These are phyloP conservation scores for Stagonosporopsis tanaceti DNA, from an alignment of 2,329 filamentous ascomycete species.

Conservation along the genomic window DNA sequence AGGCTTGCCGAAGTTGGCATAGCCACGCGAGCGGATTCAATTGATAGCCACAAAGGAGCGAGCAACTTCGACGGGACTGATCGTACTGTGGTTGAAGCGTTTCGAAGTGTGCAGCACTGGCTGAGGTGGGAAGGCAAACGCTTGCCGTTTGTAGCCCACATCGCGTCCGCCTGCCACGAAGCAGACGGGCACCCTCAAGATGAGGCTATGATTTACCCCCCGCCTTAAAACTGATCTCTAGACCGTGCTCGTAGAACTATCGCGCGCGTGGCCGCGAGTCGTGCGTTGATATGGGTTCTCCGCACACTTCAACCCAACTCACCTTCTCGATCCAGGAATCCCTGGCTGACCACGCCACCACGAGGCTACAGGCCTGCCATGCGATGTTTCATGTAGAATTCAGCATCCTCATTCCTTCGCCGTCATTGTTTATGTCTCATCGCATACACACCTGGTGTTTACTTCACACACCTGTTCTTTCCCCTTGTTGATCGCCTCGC, in stretches of 20 bases:
- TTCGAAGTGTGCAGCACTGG: not conserved
- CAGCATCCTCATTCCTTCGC: not conserved
- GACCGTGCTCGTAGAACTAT: not conserved
- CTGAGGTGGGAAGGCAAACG: not conserved
- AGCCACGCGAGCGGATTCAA: not conserved
- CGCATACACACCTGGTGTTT: not conserved
- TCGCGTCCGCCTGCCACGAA: too few species aligned
- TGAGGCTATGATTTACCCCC: slow-evolving; percentile 1
- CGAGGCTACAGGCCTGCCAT: slow-evolving; percentile 5
- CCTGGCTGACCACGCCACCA: not conserved
- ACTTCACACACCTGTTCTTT: slow-evolving; percentile 3
- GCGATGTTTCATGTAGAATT: not conserved
- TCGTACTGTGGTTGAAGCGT: not conserved
- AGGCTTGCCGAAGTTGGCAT: not conserved
- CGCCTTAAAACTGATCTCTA: not conserved
- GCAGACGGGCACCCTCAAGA: not conserved
- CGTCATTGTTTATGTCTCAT: not conserved
- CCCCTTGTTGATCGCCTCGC: slow-evolving; percentile 7
- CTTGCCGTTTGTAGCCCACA: not conserved
- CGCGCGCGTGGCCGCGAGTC: too few species aligned
- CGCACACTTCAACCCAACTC: slow-evolving; percentile 14
- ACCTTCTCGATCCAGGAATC: slow-evolving; percentile 8
- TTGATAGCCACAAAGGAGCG: not conserved
- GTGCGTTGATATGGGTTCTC: not conserved
- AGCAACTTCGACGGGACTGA: not conserved